Evolutionary conservation across 2,329 filamentous ascomycete genomes (phyloP), one percentile per base, ranked within the genome.

Genomic region (Epicoccum nigrum): DNA sequence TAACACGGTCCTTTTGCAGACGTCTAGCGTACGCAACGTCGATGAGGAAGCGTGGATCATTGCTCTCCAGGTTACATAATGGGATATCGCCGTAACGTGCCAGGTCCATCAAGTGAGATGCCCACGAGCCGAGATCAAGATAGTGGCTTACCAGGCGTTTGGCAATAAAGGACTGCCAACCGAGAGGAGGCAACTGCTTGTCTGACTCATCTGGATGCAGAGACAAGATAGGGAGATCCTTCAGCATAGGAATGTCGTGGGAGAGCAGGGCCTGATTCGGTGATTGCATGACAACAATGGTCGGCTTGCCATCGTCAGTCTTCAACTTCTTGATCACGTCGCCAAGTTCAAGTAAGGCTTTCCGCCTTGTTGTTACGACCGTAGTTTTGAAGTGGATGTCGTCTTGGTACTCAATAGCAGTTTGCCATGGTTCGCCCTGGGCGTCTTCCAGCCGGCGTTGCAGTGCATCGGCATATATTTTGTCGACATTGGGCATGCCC

Each of bases 1-100:
- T 89, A 1, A 99, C 90, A 50, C 92, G 92, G 68, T 93, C 96
- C 59, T 89, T 88, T 67, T 96, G 91, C 43, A 99, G 78, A 15
- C 92, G 84, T 49, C 95, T 83, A 0, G 94, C 94, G 70, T 97
- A 99, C 0, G 93, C 90, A 47, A 99, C 85, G 69, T 99, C 94
- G 62, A 99, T 99, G 46, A 99, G 77, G 76, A 94, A 97, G 3
- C 91, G 86, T 21, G 94, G 93, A 64, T 99, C 94, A 60, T 97
- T 94, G 34, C 87, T 87, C 71, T 97, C 94, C 25, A 99, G 78
- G 64, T 99, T 99, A 75, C 94, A 97, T 7, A 99, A 80, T 1
- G 94, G 94, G 4, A 99, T 86, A 70, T 97, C 91, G 20, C 94
- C 94, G 69, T 97, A 97, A 56, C 91, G 83, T 39, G 94, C 89